These are phyloP conservation scores for Juglanconis oblonga DNA, from an alignment of 2,329 filamentous ascomycete species.

Conservation along the genomic window DNA sequence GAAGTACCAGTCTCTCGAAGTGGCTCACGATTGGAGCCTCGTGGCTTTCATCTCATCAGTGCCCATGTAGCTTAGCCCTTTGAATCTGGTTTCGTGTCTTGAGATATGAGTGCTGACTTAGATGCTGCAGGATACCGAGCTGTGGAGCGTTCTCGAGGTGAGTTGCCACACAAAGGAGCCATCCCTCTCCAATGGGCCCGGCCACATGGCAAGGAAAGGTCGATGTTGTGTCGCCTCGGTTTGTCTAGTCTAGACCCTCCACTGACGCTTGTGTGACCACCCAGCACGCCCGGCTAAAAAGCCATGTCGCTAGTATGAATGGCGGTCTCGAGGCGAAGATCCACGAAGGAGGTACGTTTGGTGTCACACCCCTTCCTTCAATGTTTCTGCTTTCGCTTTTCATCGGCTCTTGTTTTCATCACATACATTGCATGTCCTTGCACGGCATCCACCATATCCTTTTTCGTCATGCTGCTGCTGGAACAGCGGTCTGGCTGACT, in stretches of 20 bases:
- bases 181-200: slow-evolving; percentile 17
- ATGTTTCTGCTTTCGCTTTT: slow-evolving; percentile 25
- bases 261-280: slow-evolving; percentile 18
- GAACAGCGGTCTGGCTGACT: background rate
- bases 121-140: slow-evolving; percentile 67
- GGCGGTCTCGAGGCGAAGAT: slow-evolving; percentile 88
- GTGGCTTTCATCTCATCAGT: background rate
- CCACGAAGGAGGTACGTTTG: slow-evolving; percentile 81
- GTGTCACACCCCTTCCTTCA: slow-evolving; percentile 11
- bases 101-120: slow-evolving; percentile 17
- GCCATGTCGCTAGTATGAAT: slow-evolving; percentile 81
- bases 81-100: slow-evolving; percentile 2
- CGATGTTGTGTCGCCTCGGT: slow-evolving; percentile 21
- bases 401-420: slow-evolving; percentile 24
- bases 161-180: slow-evolving; percentile 34
- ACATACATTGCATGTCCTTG: slow-evolving; percentile 5
- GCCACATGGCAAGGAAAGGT: slow-evolving; percentile 18
- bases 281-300: slow-evolving; percentile 86
- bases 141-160: slow-evolving; percentile 89
- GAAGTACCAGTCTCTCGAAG: background rate
- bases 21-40: background rate
- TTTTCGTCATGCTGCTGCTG: slow-evolving; percentile 1
- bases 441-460: background rate
- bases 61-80: slow-evolving; percentile 2
- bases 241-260: slow-evolving; percentile 35